phyloP scores from a whole-genome alignment of 257 asterid species.

The Echium plantagineum region DNA sequence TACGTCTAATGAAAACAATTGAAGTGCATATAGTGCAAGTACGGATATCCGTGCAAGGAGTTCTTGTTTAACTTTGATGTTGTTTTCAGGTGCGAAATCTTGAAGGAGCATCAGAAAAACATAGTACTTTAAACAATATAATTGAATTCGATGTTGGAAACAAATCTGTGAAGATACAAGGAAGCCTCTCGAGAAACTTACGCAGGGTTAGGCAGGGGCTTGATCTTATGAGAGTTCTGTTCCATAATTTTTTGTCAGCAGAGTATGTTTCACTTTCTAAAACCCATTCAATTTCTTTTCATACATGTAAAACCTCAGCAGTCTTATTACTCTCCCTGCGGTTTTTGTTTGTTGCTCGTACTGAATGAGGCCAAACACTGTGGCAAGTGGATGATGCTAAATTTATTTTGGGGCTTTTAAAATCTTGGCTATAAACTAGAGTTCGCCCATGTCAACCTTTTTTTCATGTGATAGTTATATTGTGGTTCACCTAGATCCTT shows the following conservation, averaged over 20 bases:
- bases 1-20: not conserved
- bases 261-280: conserved; percentile 38
- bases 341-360: not conserved
- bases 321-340: not conserved
- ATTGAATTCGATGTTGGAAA: conserved; percentile 52
- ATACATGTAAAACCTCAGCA: not conserved
- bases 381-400: not conserved
- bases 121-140: conserved; percentile 37
- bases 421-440: not conserved
- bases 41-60: not conserved
- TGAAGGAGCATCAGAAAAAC: conserved; percentile 46
- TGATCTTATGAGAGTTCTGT: conserved; percentile 75
- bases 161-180: conserved; percentile 58
- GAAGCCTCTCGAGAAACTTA: conserved; percentile 81
- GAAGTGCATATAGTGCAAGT: not conserved
- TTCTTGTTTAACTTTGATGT: not conserved
- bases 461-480: not conserved
- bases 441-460: not conserved
- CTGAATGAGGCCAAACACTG: not conserved
- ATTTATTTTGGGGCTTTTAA: not conserved
- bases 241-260: conserved; percentile 69
- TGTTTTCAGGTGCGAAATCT: conserved; percentile 62
- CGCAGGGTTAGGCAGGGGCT: conserved; percentile 98
- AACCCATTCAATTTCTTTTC: not conserved
- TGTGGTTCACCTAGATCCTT: too few relatives aligned